A percentile compares a stretch with the other conserved stretches of the same genome.
phyloP scores from a whole-genome alignment of 495 filamentous ascomycete genomes.

The Penicillium egyptiacum region DNA sequence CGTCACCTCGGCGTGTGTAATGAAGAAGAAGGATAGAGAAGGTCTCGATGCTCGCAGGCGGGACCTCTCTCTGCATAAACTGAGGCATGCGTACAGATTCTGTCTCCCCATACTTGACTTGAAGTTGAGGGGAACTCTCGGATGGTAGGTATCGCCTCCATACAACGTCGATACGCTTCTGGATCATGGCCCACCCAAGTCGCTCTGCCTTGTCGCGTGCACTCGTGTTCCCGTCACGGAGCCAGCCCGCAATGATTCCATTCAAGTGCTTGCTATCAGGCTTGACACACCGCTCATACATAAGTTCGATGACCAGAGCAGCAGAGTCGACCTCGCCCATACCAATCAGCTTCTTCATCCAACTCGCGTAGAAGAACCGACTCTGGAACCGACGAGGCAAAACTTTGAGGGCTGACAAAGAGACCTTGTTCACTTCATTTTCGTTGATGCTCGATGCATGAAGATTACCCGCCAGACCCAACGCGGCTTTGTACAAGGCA shows the following conservation, averaged over 20 bases:
- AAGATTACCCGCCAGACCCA: slow-evolving; percentile 45
- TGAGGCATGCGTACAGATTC: slow-evolving; percentile 29
- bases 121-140: slow-evolving; percentile 20
- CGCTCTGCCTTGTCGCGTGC: slow-evolving; percentile 63
- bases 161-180: slow-evolving; percentile 60
- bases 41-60: slow-evolving; percentile 70
- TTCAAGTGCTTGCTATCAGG: slow-evolving; percentile 71
- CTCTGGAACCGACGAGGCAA: slow-evolving; percentile 66
- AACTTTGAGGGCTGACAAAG: slow-evolving; percentile 49
- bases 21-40: slow-evolving; percentile 73
- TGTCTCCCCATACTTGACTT: slow-evolving; percentile 23
- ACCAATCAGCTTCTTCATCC: slow-evolving; percentile 77
- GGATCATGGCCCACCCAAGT: slow-evolving; percentile 76
- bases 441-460: slow-evolving; percentile 50
- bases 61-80: slow-evolving; percentile 44
- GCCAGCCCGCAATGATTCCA: slow-evolving; percentile 72
- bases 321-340: slow-evolving; percentile 69
- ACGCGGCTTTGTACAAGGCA: slow-evolving; percentile 46
- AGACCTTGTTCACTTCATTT: slow-evolving; percentile 51
- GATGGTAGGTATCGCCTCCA: slow-evolving; percentile 37
- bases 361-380: slow-evolving; percentile 77
- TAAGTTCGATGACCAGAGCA: slow-evolving; percentile 63
- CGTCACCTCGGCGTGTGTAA: slow-evolving; percentile 61
- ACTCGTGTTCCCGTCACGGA: slow-evolving; percentile 56
- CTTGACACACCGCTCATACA: slow-evolving; percentile 62